These are phyloP conservation scores for Albifimbria verrucaria DNA, from an alignment of 2,329 filamentous ascomycete genomes.

Conservation along the genomic window DNA sequence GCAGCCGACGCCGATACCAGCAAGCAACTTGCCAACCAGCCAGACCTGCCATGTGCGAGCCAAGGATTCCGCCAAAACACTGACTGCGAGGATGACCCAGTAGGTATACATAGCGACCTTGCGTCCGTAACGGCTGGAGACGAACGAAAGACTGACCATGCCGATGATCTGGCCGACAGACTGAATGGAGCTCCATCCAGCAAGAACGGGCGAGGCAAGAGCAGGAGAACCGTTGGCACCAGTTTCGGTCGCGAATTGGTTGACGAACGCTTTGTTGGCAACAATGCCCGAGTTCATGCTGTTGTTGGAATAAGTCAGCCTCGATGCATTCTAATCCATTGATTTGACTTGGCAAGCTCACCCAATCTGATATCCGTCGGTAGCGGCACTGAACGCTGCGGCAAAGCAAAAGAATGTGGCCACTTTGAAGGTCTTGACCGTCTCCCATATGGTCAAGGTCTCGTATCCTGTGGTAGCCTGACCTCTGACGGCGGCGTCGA, in stretches of 20 bases:
- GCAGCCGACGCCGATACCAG: conserved; percentile 38
- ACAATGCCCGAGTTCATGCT: conserved; percentile 33
- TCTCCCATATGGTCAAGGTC: conserved; percentile 21
- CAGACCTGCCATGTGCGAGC: conserved; percentile 35
- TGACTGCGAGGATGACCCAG: conserved; percentile 28
- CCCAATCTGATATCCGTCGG: conserved; percentile 26
- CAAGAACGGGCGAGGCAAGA: conserved; percentile 30
- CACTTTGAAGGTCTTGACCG: conserved; percentile 21
- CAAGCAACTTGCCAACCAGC: conserved; percentile 31
- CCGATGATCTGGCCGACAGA: conserved; percentile 37
- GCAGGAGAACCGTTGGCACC: conserved; percentile 21
- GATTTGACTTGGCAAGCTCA: conserved; percentile 3
- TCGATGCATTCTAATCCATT: background rate
- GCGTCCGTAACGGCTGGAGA: conserved; percentile 25
- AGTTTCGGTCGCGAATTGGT: conserved; percentile 26
- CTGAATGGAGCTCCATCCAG: conserved; percentile 35
- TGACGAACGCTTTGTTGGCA: conserved; percentile 35
- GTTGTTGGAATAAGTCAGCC: conserved; percentile 6
- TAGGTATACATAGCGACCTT: conserved; percentile 27
- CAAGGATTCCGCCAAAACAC: conserved; percentile 33
- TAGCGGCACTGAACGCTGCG: conserved; percentile 21
- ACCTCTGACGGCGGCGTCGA: conserved; percentile 19
- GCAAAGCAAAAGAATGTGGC: conserved; percentile 19
- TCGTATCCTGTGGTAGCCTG: conserved; percentile 23
- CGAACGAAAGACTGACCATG: conserved; percentile 24